Conservation (phyloP, 208 protist genomes). For the Acanthamoeba culbertsoni region DNA sequence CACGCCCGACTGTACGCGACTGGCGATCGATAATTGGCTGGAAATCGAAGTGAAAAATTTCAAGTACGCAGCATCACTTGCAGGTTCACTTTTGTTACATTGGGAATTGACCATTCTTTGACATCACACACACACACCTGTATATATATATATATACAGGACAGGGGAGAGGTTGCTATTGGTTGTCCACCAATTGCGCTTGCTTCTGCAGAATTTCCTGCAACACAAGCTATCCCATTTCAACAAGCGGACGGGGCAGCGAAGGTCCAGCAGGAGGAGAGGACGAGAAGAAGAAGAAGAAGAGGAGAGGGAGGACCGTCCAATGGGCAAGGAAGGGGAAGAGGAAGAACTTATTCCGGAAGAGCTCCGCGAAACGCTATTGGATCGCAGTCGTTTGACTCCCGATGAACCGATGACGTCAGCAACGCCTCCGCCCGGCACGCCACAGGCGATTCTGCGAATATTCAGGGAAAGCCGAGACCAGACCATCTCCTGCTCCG, state of each 20-base stretch:
- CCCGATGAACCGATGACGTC: not conserved
- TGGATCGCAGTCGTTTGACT: not conserved
- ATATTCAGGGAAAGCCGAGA: conserved; percentile 31
- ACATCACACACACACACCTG: not conserved
- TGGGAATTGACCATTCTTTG: not conserved
- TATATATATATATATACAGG: not conserved
- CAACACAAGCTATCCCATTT: conserved; percentile 22
- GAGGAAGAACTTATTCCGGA: not conserved
- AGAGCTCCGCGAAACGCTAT: not conserved
- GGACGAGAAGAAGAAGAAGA: not conserved
- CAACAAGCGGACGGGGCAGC: not conserved
- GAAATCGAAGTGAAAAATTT: not conserved
- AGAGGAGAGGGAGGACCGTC: not conserved
- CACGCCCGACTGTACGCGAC: not conserved
- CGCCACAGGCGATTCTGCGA: not conserved
- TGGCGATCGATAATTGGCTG: conserved; percentile 66
- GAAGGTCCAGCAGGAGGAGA: not conserved
- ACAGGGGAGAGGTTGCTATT: conserved; percentile 9
- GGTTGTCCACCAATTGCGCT: conserved; percentile 25
- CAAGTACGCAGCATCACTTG: not conserved
- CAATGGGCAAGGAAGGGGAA: not conserved
- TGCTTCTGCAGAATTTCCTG: conserved; percentile 37
- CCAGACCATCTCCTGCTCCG: not conserved
- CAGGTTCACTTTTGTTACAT: too few relatives aligned
- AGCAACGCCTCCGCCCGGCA: not conserved